A percentile compares a stretch with the other conserved stretches of the same genome.
Conservation (phyloP, 371 early-diverging fungal species). For the Circinella umbellata region DNA sequence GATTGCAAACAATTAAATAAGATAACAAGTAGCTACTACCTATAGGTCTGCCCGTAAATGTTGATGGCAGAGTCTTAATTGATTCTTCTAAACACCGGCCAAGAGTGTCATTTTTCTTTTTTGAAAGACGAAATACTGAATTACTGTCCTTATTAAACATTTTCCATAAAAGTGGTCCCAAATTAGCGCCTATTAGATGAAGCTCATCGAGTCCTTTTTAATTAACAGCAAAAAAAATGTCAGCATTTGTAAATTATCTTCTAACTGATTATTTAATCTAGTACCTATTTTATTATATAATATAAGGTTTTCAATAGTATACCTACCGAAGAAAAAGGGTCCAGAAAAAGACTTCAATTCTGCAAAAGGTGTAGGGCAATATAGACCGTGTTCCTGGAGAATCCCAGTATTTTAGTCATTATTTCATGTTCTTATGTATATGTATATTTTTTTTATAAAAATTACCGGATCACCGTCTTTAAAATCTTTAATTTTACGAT, state of each 20-base stretch:
- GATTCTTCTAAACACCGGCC: background rate
- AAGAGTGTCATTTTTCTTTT: background rate
- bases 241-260: too few species aligned
- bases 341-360: constrained; percentile 11
- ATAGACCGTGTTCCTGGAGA: too few species aligned
- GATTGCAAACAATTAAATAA: background rate
- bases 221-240: too few species aligned
- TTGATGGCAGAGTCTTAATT: background rate
- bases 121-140: constrained; percentile 1
- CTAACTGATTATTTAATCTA: too few species aligned
- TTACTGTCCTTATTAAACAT: constrained; percentile 1
- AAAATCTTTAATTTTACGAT: background rate
- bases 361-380: constrained; percentile 9
- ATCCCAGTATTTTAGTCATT: too few species aligned
- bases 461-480: background rate
- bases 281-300: too few species aligned
- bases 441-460: background rate
- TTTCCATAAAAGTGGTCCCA: constrained; percentile 4
- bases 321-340: constrained; percentile 9
- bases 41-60: constrained; percentile 7
- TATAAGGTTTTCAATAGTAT: too few species aligned
- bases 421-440: too few species aligned
- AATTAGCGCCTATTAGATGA: constrained; percentile 10
- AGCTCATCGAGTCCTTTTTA: constrained; percentile 5
- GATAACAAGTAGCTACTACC: background rate